phyloP scores from a whole-genome alignment of 495 filamentous ascomycete species.

The Aspergillus cristatus region DNA sequence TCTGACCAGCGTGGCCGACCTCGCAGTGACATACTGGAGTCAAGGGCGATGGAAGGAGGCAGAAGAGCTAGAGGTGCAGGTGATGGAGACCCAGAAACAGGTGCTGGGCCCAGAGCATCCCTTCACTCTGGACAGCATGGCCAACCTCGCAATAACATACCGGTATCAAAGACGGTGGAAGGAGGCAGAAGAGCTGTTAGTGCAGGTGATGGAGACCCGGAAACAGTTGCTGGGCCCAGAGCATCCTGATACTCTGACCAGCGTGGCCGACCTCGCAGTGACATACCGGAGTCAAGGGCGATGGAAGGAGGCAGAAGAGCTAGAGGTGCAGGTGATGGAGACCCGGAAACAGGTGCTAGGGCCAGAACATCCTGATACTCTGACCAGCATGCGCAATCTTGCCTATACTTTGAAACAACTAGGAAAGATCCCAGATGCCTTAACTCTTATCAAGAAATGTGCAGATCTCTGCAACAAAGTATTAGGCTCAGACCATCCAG shows the following conservation, averaged over 20 bases:
- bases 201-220: constrained; percentile 15
- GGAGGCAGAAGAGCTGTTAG: constrained; percentile 26
- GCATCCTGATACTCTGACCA: constrained; percentile 28
- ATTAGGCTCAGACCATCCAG: constrained; percentile 9
- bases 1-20: constrained; percentile 19
- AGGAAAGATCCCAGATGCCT: constrained; percentile 3
- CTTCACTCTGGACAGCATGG: constrained; percentile 17
- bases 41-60: constrained; percentile 20
- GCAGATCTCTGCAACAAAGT: constrained; percentile 4
- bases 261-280: constrained; percentile 31
- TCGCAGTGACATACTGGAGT: constrained; percentile 4
- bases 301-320: constrained; percentile 19
- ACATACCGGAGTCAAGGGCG: constrained; percentile 15
- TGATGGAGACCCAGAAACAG: constrained; percentile 3
- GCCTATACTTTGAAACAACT: constrained; percentile 5
- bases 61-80: constrained; percentile 15
- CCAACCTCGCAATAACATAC: constrained; percentile 20
- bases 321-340: constrained; percentile 16
- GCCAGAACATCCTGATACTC: constrained; percentile 11
- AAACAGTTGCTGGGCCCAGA: constrained; percentile 22
- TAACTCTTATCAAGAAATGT: constrained; percentile 5
- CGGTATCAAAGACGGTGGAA: constrained; percentile 22
- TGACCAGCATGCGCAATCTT: constrained; percentile 21
- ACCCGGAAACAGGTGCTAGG: constrained; percentile 10
- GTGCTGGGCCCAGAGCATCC: constrained; percentile 11